Conservation (phyloP, 2,329 filamentous ascomycete species). For the Diaporthe vaccinii region DNA sequence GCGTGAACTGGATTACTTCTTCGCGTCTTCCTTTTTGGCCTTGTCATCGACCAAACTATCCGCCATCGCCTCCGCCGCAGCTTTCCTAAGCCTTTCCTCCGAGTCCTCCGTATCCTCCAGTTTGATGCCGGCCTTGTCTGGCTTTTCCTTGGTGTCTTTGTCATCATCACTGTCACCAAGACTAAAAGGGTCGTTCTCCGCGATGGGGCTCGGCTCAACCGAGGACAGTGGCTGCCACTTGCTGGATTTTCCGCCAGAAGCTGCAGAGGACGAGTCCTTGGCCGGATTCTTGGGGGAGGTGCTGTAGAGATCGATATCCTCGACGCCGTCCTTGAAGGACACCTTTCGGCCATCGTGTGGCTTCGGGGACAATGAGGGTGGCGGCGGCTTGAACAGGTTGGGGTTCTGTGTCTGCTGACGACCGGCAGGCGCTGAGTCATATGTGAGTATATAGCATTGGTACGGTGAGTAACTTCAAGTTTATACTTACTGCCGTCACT, state of each 20-base stretch:
- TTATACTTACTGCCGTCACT: slow-evolving; percentile 70
- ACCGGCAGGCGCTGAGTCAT: slow-evolving; percentile 60
- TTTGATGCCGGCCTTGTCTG: slow-evolving; percentile 61
- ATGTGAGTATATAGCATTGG: slow-evolving; percentile 44
- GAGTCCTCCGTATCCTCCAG: slow-evolving; percentile 63
- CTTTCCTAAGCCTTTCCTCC: slow-evolving; percentile 74
- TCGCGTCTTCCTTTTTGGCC: slow-evolving; percentile 46
- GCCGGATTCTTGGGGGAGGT: slow-evolving; percentile 68
- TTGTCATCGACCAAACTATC: slow-evolving; percentile 65
- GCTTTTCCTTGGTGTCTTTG: slow-evolving; percentile 78
- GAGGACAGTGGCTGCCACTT: slow-evolving; percentile 97
- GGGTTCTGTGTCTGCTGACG: slow-evolving; percentile 73
- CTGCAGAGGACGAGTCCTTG: slow-evolving; percentile 59
- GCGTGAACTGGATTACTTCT: slow-evolving; percentile 50
- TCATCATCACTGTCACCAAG: slow-evolving; percentile 97
- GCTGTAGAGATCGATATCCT: slow-evolving; percentile 85
- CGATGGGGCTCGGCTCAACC: slow-evolving; percentile 86
- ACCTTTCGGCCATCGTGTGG: slow-evolving; percentile 65
- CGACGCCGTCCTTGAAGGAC: slow-evolving; percentile 73
- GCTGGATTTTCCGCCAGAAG: slow-evolving; percentile 74
- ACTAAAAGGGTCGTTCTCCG: slow-evolving; percentile 95
- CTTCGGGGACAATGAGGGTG: slow-evolving; percentile 65
- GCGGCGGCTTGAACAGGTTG: slow-evolving; percentile 81
- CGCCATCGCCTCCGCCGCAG: slow-evolving; percentile 72
- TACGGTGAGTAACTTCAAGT: background rate